phyloP scores from a whole-genome alignment of 345 rosid species.

The Erysimum cheiranthoides region DNA sequence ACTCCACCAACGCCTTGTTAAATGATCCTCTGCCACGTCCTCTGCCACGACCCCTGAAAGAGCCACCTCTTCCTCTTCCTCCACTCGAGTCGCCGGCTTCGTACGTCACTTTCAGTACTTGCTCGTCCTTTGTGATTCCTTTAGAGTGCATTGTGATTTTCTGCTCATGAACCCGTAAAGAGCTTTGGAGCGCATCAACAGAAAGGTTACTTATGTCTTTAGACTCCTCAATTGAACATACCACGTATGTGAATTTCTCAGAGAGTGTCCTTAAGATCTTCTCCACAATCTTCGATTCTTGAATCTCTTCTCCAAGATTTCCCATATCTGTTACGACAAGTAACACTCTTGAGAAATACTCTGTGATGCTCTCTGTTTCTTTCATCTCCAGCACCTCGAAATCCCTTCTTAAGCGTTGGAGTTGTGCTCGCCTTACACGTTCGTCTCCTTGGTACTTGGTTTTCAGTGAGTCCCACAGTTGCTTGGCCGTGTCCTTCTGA shows the following conservation, averaged over 20 bases:
- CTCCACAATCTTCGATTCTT: neutral
- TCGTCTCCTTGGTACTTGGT: neutral
- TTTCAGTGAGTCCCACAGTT: neutral
- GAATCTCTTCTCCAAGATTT: neutral
- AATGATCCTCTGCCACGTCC: neutral
- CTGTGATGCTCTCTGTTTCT: neutral
- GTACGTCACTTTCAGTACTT: too few species aligned
- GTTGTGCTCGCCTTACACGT: neutral
- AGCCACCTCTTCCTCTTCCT: neutral
- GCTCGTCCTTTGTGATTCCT: too few species aligned
- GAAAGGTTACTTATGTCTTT: too few species aligned
- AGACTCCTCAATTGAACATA: neutral
- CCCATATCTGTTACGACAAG: neutral
- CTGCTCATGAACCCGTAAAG: neutral
- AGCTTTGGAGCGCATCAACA: neutral
- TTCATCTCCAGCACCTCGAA: constrained; percentile 2
- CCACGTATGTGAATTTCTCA: neutral
- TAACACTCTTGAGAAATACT: neutral
- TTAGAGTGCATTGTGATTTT: too few species aligned
- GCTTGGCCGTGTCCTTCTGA: neutral
- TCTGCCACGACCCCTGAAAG: too few species aligned
- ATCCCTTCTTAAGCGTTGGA: neutral
- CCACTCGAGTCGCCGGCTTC: neutral
- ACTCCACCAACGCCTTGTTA: too few species aligned
- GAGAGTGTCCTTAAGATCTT: neutral